Evolutionary conservation across 225 moss, liverwort and hornwort genomes (phyloP).

Genomic region (Ulota crispa): DNA sequence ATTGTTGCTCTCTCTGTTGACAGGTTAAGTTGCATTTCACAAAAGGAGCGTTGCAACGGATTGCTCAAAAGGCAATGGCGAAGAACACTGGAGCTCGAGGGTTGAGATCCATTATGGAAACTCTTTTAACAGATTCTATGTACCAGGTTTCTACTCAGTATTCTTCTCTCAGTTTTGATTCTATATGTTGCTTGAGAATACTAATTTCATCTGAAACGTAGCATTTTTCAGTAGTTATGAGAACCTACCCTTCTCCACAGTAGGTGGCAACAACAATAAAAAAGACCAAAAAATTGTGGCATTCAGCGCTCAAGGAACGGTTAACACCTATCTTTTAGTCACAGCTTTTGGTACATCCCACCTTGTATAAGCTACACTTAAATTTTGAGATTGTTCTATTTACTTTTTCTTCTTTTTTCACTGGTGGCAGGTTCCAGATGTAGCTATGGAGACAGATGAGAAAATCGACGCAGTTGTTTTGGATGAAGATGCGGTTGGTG

Average conservation of each 20-base stretch:
- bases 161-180: background rate
- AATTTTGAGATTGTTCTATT: background rate
- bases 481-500: conserved; percentile 80
- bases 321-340: background rate
- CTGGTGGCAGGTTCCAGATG: conserved; percentile 67
- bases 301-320: background rate
- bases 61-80: conserved; percentile 86
- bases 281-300: background rate
- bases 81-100: conserved; percentile 93
- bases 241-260: background rate
- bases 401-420: background rate
- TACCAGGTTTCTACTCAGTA: conserved; percentile 56
- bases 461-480: conserved; percentile 80
- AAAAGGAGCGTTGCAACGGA: conserved; percentile 71
- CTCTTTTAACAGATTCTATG: conserved; percentile 85
- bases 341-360: background rate
- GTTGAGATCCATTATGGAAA: conserved; percentile 85
- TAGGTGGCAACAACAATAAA: background rate
- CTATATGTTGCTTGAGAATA: background rate
- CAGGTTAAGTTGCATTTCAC: conserved; percentile 88
- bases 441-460: conserved; percentile 35
- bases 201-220: background rate
- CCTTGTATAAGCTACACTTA: background rate
- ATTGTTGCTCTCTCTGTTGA: conserved; percentile 12
- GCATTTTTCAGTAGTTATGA: background rate